Base-by-base conservation (phyloP, 2,329 filamentous ascomycete genomes). In the Aureobasidium lini region DNA sequence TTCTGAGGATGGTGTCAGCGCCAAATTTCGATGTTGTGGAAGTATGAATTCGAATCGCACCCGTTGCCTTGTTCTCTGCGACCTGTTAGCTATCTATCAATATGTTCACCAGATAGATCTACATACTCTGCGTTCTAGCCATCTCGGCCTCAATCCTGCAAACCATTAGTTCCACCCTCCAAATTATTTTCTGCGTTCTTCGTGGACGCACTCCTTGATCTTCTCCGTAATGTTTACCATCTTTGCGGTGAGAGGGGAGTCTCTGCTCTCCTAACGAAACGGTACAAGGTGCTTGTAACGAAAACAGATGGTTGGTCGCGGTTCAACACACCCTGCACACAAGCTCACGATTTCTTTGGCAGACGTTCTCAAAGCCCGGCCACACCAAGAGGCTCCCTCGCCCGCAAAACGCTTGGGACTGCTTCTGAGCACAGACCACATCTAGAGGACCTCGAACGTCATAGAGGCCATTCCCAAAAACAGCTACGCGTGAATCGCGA, bases 171-270 rank as follows among this genome's bases (percentile, higher is more conserved):
- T 6, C 37, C 40, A 37, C 13, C 32, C 15, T 34, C 10, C 13
- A 28, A 16, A 29, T 31, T 39, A 16, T 29, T 52, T 39, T 50
- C 18, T 15, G 42, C 34, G 1, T 42, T 29, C 32, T 16, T 52
- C 11, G 29, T 13, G 18, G 6, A 47, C 46, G 70, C 77, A 96
- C 93, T 97, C 94, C 82, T 99, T 99, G 80, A 99, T 99, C 83
- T 96, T 97, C 59, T 99, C 95, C 66, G 94, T 97, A 66, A 99
- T 99, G 80, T 97, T 97, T 76, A 97, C 94, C 94, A 99, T 99
- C 70, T 71, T 77, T 68, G 56, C 71, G 50, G 48, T 48, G 31
- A 9, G 32, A 16, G 23, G 13, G 16, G 39, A 57, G 43, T 34
- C 8, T 18, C 11, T 48, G 43, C 43, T 32, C 43, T 48, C 43